Evolutionary conservation across 805 yeast genomes (phyloP).

Genomic region (Schwanniomyces pseudopolymorphus): DNA sequence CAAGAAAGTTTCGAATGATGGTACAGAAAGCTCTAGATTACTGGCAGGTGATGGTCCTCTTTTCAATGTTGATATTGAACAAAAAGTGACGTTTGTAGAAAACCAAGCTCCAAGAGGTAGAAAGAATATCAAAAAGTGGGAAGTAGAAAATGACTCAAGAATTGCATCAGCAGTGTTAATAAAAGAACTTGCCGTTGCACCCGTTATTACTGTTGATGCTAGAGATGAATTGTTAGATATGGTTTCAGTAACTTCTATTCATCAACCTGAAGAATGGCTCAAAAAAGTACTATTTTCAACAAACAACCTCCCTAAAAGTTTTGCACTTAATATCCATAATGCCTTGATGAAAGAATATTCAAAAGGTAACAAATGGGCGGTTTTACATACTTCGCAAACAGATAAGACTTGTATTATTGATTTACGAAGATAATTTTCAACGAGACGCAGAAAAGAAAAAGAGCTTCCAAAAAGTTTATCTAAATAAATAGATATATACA

Average conservation of each 20-base stretch:
- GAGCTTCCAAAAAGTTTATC: background rate
- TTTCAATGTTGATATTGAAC: slow-evolving; percentile 38
- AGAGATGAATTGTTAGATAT: slow-evolving; percentile 84
- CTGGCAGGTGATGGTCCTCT: slow-evolving; percentile 23
- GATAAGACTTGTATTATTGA: slow-evolving; percentile 59
- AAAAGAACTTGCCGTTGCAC: slow-evolving; percentile 58
- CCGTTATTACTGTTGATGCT: slow-evolving; percentile 76
- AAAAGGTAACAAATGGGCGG: slow-evolving; percentile 72
- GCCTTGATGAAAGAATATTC: slow-evolving; percentile 71
- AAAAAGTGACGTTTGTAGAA: slow-evolving; percentile 64
- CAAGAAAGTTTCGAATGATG: slow-evolving; percentile 7
- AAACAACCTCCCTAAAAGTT: slow-evolving; percentile 80
- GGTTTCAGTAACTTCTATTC: slow-evolving; percentile 73
- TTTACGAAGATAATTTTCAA: slow-evolving; percentile 47
- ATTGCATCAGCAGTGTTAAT: slow-evolving; percentile 57
- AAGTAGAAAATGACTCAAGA: slow-evolving; percentile 69
- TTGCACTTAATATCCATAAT: slow-evolving; percentile 69
- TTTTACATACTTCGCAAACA: slow-evolving; percentile 75
- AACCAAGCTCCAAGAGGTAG: slow-evolving; percentile 82
- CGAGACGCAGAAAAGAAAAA: background rate
- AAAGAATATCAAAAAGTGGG: slow-evolving; percentile 73
- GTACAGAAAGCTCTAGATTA: slow-evolving; percentile 4
- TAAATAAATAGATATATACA: background rate
- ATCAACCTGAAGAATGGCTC: slow-evolving; percentile 77
- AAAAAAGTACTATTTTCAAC: slow-evolving; percentile 76